These are phyloP conservation scores for Starmerella tilneyi DNA, from an alignment of 805 yeast genomes.

Conservation along the genomic window DNA sequence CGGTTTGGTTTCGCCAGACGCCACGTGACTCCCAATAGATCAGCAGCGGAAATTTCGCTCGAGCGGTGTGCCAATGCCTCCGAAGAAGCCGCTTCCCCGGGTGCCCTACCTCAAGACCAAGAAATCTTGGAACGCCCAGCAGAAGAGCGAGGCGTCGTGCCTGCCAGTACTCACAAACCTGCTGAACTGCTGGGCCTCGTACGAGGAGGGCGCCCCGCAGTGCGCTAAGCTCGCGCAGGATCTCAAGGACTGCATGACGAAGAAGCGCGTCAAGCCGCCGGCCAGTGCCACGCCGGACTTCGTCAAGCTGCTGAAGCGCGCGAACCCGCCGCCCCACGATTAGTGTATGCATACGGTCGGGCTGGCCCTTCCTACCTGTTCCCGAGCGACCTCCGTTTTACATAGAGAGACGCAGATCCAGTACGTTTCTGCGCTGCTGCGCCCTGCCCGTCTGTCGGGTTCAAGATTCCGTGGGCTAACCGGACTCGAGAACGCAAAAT, in stretches of 20 bases:
- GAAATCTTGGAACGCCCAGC: slow-evolving; percentile 17
- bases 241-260: slow-evolving; percentile 62
- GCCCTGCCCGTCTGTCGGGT: too few species aligned
- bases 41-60: background rate
- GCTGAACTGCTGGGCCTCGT: slow-evolving; percentile 92
- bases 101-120: slow-evolving; percentile 20
- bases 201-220: slow-evolving; percentile 65
- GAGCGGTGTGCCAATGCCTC: slow-evolving; percentile 8
- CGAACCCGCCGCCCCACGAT: slow-evolving; percentile 43
- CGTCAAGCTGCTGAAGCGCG: slow-evolving; percentile 21
- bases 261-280: slow-evolving; percentile 25
- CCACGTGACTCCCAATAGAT: too few species aligned
- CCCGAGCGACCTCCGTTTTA: too few species aligned
- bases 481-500: too few species aligned
- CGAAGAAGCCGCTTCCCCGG: slow-evolving; percentile 20
- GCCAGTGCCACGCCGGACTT: slow-evolving; percentile 23
- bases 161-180: slow-evolving; percentile 71
- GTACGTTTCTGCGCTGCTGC: too few species aligned
- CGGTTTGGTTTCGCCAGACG: too few species aligned
- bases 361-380: too few species aligned
- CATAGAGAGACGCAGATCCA: too few species aligned
- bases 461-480: too few species aligned
- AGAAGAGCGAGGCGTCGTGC: slow-evolving; percentile 40
- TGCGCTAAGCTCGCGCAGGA: slow-evolving; percentile 50
- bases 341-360: slow-evolving; percentile 13